Evolutionary conservation across 1,284 basidiomycete genomes (phyloP).

Genomic region (Cerrena zonata): DNA sequence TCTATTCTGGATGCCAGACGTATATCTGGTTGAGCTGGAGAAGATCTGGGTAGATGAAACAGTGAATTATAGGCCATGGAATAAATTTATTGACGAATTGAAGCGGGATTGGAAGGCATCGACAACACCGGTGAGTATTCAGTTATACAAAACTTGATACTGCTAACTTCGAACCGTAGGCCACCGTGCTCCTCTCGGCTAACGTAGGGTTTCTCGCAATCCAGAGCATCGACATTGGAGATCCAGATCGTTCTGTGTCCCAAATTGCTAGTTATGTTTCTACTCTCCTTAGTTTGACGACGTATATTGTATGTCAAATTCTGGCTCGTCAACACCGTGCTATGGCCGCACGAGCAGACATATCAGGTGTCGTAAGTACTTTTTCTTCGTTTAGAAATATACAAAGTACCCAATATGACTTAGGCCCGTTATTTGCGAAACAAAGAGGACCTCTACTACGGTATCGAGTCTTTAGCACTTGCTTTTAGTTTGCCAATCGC

Average conservation of each 20-base stretch:
- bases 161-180: constrained; percentile 19
- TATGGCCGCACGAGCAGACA: not conserved
- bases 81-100: constrained; percentile 17
- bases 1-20: constrained; percentile 20
- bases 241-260: constrained; percentile 13
- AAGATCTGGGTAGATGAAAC: constrained; percentile 21
- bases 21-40: constrained; percentile 20
- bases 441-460: constrained; percentile 6
- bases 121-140: constrained; percentile 20
- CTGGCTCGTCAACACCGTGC: constrained; percentile 19
- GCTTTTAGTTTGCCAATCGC: constrained; percentile 23
- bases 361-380: constrained; percentile 14
- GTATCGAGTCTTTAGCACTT: constrained; percentile 20
- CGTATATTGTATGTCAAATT: constrained; percentile 20
- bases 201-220: constrained; percentile 39
- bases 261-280: constrained; percentile 27
- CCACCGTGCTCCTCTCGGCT: constrained; percentile 36
- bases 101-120: constrained; percentile 24
- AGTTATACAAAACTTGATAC: not conserved
- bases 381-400: too few species aligned
- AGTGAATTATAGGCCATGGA: constrained; percentile 23
- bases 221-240: constrained; percentile 24
- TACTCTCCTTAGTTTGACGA: constrained; percentile 21
- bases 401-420: too few species aligned
- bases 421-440: too few species aligned